Evolutionary conservation across 495 filamentous ascomycete genomes (phyloP), one percentile per base, ranked within the genome.

Genomic region (Trichoderma erinaceum): DNA sequence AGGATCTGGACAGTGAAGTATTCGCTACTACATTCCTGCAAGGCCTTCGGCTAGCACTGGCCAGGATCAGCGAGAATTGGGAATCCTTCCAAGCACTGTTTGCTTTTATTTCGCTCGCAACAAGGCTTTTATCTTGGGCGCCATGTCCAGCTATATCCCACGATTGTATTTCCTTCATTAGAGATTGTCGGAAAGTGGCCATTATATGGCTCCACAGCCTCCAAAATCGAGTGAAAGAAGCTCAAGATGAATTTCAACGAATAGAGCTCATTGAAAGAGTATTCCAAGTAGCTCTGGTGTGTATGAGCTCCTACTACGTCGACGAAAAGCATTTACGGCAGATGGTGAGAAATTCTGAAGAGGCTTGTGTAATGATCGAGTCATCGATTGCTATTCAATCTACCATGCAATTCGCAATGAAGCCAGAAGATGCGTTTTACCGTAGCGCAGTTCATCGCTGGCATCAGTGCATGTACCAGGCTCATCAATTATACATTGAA

Each of bases 21-120:
- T 75, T 77, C 41, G 67, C 66, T 43, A 2, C 12, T 23, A 48
- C 63, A 15, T 61, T 75, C 4, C 27, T 78, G 0, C 27, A 66
- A 1, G 67, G 68, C 6, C 66, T 84, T 13, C 5, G 68, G 0
- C 66, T 76, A 1, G 72, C 70, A 0, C 44, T 74, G 6, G 44
- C 64, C 10, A 73, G 74, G 29, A 73, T 83, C 18, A 71, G 79
- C 70, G 78, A 78, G 13, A 87, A 86, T 65, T 87, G 84, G 84
- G 73, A 83, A 63, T 78, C 75, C 15, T 75, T 13, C n/a, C 11
- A 13, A 61, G 10, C 56, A n/a, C 27, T 61, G 21, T 13, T 11
- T 12, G 41, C 41, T 12, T 44, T 44, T 16, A 44, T 44, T 6
- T 11, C 41, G 41, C 10, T 44, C 41, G 41, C 2, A 11, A 16